A percentile compares a stretch with the other conserved stretches of the same genome.
Conservation (phyloP, 306 rosid species). For the Cucumis hystrix region DNA sequence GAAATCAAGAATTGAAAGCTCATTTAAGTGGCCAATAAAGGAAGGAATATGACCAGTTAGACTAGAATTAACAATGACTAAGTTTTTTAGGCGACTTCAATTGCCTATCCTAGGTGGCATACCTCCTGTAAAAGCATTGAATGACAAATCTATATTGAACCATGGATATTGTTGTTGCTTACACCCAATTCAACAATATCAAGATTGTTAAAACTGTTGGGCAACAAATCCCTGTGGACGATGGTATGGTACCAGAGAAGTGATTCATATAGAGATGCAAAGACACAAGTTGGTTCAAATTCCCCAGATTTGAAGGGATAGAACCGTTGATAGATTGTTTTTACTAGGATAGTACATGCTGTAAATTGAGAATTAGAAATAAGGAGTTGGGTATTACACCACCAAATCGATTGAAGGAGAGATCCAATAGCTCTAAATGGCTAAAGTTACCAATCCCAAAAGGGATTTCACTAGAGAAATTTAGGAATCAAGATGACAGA, state of each 20-base stretch:
- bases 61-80: constrained; percentile 23
- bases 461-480: constrained; percentile 35
- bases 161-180: constrained; percentile 27
- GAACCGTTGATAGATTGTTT: constrained; percentile 40
- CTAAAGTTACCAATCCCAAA: constrained; percentile 28
- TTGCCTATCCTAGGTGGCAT: constrained; percentile 55
- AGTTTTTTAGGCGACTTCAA: constrained; percentile 25
- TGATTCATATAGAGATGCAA: constrained; percentile 25
- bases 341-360: constrained; percentile 11
- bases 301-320: constrained; percentile 45
- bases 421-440: constrained; percentile 26
- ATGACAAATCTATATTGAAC: constrained; percentile 58
- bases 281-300: constrained; percentile 4
- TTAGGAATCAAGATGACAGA: no score
- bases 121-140: constrained; percentile 38
- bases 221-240: constrained; percentile 58
- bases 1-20: constrained; percentile 28
- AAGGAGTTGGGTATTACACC: constrained; percentile 7
- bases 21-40: constrained; percentile 36
- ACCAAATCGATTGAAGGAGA: constrained; percentile 20
- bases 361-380: constrained; percentile 9
- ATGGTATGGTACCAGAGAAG: constrained; percentile 46
- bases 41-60: constrained; percentile 57
- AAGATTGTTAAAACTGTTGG: constrained; percentile 37
- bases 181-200: constrained; percentile 17